phyloP scores from a whole-genome alignment of 306 rosid species.

The Vigna reflexopilosa region DNA sequence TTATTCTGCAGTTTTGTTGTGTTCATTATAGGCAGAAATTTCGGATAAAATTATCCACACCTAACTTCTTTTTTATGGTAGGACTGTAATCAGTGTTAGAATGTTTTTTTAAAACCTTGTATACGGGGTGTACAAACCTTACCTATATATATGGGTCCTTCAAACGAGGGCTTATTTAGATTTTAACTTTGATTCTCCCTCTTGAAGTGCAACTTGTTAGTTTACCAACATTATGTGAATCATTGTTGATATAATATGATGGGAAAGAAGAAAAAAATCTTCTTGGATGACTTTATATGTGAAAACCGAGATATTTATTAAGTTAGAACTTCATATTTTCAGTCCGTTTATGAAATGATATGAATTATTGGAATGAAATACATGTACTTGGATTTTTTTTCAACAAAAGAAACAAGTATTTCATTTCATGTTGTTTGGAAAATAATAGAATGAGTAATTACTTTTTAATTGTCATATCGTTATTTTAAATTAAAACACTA shows the following conservation, averaged over 20 bases:
- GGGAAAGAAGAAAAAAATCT: not conserved
- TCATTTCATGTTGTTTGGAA: no score
- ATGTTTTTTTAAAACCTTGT: not conserved
- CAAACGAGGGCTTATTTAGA: not conserved
- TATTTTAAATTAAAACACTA: no score
- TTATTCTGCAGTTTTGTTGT: not conserved
- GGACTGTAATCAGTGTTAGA: not conserved
- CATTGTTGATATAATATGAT: not conserved
- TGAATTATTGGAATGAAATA: no score
- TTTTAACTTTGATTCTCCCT: not conserved
- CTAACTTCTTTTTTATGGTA: not conserved
- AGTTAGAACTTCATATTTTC: not conserved
- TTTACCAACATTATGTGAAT: not conserved
- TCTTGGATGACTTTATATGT: not conserved
- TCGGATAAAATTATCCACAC: not conserved
- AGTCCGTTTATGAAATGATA: no score
- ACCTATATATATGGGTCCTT: not conserved
- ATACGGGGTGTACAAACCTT: not conserved
- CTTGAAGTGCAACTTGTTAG: not conserved
- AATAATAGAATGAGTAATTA: no score
- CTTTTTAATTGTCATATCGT: no score
- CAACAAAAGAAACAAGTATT: no score
- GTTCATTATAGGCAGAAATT: not conserved
- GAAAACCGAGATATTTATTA: not conserved
- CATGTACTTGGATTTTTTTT: no score